Base-by-base conservation (phyloP, 2,329 filamentous ascomycete genomes). In the Claviceps sp. region DNA sequence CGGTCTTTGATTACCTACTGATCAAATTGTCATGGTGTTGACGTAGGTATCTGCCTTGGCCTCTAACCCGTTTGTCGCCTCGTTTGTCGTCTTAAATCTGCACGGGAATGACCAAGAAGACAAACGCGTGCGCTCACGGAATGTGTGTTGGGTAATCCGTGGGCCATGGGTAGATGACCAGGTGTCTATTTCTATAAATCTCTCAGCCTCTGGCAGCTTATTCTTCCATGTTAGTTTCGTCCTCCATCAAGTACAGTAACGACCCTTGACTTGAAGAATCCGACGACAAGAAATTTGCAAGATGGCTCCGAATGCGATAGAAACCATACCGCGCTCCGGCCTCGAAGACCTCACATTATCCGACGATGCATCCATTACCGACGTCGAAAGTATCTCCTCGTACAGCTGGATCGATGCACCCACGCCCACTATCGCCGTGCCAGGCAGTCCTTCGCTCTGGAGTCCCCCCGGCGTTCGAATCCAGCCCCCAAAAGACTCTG, bases 391-490 rank as follows among this genome's bases (percentile, higher is more conserved):
- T n/a, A n/a, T n/a, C n/a, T 63, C 73, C 2, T 77, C 74, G 2
- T 77, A 77, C 60, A 76, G 72, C 58, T 77, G 72, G 73, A 63
- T 74, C n/a, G n/a, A n/a, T n/a, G n/a, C 50, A 24, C 51, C 61
- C 0, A 59, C 53, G 6, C 68, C 72, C 5, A 72, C 68, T 22
- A 75, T 77, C 54, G 64, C 65, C 22, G 63, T 76, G 20, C 73
- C 73, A 20, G 73, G 73, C 54, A 60, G 18, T 40, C 58, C 59
- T 11, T 47, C 58, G 2, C 61, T 64, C 20, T 74, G 70, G 70
- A 61, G 59, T 4, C 57, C 67, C 46, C 65, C 62, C 2, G 6
- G 16, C 9, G 55, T 45, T 20, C 50, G 26, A 26, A 47, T 61
- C 37, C 55, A 38, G 41, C 52, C 73, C 5, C 54, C 57, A 7